These are phyloP conservation scores for Gymnopilus junonius DNA, from an alignment of 768 basidiomycete species.

Conservation along the genomic window DNA sequence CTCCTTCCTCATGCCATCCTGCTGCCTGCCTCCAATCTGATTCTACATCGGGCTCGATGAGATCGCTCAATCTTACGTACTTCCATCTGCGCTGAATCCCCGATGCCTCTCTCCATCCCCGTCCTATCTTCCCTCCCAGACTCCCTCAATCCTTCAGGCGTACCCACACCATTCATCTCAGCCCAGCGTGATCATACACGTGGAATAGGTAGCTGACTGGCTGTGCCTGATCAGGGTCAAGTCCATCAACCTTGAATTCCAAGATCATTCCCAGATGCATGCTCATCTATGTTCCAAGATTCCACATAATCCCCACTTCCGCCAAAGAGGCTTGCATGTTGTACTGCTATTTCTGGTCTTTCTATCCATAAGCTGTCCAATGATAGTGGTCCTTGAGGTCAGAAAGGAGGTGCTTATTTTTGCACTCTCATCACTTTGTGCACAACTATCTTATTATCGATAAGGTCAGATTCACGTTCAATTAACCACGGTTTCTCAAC, in stretches of 20 bases:
- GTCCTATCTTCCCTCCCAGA: background rate
- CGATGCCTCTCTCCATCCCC: background rate
- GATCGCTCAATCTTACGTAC: constrained; percentile 8
- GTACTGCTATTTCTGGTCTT: background rate
- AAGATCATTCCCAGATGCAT: constrained; percentile 29
- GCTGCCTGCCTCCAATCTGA: constrained; percentile 3
- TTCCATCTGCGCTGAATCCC: constrained; percentile 2
- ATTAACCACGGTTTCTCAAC: constrained; percentile 16
- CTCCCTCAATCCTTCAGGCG: background rate
- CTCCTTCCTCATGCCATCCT: constrained; percentile 12
- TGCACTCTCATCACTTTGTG: background rate
- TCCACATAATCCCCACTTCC: constrained; percentile 24
- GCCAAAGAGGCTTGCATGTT: constrained; percentile 11
- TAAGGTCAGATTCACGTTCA: constrained; percentile 23
- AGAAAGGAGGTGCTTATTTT: constrained; percentile 10
- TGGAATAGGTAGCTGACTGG: constrained; percentile 5
- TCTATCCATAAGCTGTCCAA: background rate
- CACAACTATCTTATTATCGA: constrained; percentile 19
- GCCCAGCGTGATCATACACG: background rate
- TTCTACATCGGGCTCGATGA: constrained; percentile 12
- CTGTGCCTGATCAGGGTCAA: constrained; percentile 26
- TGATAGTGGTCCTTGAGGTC: background rate
- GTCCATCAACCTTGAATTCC: constrained; percentile 12
- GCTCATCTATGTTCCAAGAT: constrained; percentile 15
- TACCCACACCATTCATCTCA: background rate